Evolutionary conservation across 805 yeast species (phyloP), one percentile per base, ranked within the genome.

Genomic region (Zygotorulaspora florentina): DNA sequence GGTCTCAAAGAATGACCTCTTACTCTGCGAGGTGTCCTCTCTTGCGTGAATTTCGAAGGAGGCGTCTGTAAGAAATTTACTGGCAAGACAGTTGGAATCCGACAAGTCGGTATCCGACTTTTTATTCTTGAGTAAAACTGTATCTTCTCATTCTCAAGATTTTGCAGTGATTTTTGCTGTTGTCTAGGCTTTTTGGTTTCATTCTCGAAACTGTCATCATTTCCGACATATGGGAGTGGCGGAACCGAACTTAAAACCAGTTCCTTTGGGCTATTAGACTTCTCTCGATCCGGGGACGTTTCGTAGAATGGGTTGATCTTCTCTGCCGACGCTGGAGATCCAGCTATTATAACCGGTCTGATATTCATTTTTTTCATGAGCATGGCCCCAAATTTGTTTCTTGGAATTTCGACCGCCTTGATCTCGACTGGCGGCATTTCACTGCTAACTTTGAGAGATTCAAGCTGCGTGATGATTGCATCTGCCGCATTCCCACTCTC

Each of bases 291-390:
- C 1, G 54, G 35, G 1, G 56, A 46, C 11, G 34, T 33, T 34
- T 47, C 51, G 40, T 53, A 50, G 31, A 54, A 49, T 3, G 62
- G 60, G 38, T 57, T 59, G 6, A 39, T 39, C 34, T 53, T 51
- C 11, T 54, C 56, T 5, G 42, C 53, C 6, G 56, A 53, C 25
- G 47, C 43, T 2, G 69, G 67, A 27, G 68, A 59, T 9, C 61
- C 62, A 26, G 64, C 63, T 28, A 70, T 58, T 33, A 69, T 52
- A 2, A 70, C 61, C 0, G 75, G 72, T 39, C 63, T 64, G 17
- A 71, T 57, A 48, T 71, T 71, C 70, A 71, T 64, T 42, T 68
- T 71, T n/a, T 68, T 65, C 50, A 69, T 55, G 11, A 71, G 55
- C 28, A 64, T 54, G 15, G 72, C 71, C 6, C 76, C 76, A 28